A percentile compares a stretch with the other conserved stretches of the same genome.
phyloP scores from a whole-genome alignment of 2,329 filamentous ascomycete species.

The Aspergillus fijiensis region DNA sequence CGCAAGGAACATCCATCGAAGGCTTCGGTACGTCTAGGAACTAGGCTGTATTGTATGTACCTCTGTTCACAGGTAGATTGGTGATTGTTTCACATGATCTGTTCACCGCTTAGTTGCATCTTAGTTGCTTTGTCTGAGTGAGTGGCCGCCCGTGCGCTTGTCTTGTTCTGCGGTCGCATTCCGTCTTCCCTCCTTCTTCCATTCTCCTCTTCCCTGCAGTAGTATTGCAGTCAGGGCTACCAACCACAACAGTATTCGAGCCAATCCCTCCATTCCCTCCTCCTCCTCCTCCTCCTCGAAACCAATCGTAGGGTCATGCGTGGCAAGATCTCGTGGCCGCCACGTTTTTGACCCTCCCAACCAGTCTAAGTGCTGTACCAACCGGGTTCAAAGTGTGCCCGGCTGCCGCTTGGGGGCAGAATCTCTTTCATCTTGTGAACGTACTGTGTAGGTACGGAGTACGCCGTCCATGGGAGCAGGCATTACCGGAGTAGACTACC shows the following conservation, averaged over 20 bases:
- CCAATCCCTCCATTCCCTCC: neutral
- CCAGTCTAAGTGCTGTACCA: no score
- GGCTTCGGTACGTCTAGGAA: neutral
- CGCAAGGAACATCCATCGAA: conserved; percentile 8
- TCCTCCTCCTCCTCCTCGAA: neutral
- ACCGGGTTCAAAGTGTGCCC: no score
- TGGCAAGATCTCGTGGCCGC: conserved; percentile 32
- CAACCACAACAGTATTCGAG: neutral
- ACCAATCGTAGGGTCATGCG: conserved; percentile 2
- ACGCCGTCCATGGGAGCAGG: neutral
- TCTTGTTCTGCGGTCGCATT: neutral
- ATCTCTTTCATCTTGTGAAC: neutral
- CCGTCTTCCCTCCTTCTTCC: neutral
- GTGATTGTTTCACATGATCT: neutral
- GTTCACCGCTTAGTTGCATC: neutral
- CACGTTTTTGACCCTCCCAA: conserved; percentile 29
- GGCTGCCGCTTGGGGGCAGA: conserved; percentile 5
- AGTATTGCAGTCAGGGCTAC: neutral
- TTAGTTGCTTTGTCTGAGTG: no score
- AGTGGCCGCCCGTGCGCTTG: neutral
- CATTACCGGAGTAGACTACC: no score
- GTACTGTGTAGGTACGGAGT: neutral
- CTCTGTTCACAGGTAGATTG: neutral
- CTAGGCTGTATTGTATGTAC: neutral
- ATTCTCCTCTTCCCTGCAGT: neutral